Evolutionary conservation across 176 grass and related monocot genomes (phyloP).

Genomic region (Aegilops longissima): DNA sequence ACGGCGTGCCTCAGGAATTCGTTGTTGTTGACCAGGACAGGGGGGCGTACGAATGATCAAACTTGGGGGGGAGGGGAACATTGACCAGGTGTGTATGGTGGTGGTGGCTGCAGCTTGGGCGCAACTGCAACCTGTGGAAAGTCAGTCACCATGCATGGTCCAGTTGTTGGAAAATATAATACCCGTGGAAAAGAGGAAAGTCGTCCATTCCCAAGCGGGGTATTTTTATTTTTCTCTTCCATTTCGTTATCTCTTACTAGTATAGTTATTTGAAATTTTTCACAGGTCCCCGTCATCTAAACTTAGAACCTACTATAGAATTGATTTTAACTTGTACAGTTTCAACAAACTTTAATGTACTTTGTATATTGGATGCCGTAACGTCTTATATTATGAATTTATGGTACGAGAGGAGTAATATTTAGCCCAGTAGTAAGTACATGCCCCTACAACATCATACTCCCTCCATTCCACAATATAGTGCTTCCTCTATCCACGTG

Average conservation of each 20-base stretch:
- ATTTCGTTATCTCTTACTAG: neutral
- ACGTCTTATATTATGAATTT: too few species aligned
- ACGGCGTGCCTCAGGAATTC: neutral
- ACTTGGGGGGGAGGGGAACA: neutral
- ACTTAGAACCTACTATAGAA: too few species aligned
- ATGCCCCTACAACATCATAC: too few species aligned
- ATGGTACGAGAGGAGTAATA: too few species aligned
- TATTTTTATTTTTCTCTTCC: neutral
- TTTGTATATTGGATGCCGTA: too few species aligned
- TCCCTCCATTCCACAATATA: too few species aligned
- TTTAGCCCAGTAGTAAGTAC: too few species aligned
- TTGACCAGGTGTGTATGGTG: neutral
- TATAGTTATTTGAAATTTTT: too few species aligned
- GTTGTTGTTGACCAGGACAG: slow-evolving; percentile 2
- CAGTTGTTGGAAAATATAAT: neutral
- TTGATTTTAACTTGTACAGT: too few species aligned
- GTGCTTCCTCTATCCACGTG: too few species aligned
- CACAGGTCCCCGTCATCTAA: too few species aligned
- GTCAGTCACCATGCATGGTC: neutral
- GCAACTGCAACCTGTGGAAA: neutral
- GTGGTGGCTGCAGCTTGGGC: neutral
- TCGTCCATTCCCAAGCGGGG: neutral
- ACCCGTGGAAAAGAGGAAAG: neutral
- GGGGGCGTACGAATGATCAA: neutral
- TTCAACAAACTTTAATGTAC: too few species aligned